Evolutionary conservation across 495 filamentous ascomycete genomes (phyloP).

Genomic region (Daldinia bambusicola): DNA sequence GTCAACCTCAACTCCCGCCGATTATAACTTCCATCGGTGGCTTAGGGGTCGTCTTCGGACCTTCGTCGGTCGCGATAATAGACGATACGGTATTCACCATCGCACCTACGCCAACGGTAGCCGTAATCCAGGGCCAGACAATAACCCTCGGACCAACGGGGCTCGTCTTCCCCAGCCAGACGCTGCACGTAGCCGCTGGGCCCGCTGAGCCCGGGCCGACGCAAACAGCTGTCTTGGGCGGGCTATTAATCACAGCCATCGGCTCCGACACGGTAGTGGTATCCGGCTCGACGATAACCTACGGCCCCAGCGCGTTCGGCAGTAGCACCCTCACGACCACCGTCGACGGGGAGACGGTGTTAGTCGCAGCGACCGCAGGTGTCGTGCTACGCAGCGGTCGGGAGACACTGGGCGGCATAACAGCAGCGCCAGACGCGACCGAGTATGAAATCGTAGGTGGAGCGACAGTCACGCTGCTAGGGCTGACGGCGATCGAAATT

Average conservation of each 20-base stretch:
- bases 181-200: constrained; percentile 46
- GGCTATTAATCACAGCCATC: constrained; percentile 58
- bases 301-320: constrained; percentile 38
- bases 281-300: constrained; percentile 56
- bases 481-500: constrained; percentile 61
- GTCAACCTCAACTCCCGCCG: constrained; percentile 39
- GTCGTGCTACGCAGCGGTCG: constrained; percentile 47
- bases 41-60: constrained; percentile 54
- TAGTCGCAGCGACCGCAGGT: constrained; percentile 57
- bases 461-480: constrained; percentile 59
- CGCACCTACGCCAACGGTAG: constrained; percentile 47
- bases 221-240: constrained; percentile 57
- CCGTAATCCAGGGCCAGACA: constrained; percentile 55
- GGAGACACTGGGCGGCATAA: constrained; percentile 55
- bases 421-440: constrained; percentile 48
- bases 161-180: constrained; percentile 50
- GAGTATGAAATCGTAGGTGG: constrained; percentile 59
- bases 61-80: constrained; percentile 57
- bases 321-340: constrained; percentile 50
- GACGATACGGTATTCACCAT: constrained; percentile 59
- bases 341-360: constrained; percentile 56
- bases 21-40: constrained; percentile 54
- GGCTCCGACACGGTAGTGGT: constrained; percentile 57
- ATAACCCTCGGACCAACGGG: constrained; percentile 60
- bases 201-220: constrained; percentile 46